A percentile compares a stretch with the other conserved stretches of the same genome.
phyloP scores from a whole-genome alignment of 2,329 filamentous ascomycete genomes.

The Chaetomium strumarium region DNA sequence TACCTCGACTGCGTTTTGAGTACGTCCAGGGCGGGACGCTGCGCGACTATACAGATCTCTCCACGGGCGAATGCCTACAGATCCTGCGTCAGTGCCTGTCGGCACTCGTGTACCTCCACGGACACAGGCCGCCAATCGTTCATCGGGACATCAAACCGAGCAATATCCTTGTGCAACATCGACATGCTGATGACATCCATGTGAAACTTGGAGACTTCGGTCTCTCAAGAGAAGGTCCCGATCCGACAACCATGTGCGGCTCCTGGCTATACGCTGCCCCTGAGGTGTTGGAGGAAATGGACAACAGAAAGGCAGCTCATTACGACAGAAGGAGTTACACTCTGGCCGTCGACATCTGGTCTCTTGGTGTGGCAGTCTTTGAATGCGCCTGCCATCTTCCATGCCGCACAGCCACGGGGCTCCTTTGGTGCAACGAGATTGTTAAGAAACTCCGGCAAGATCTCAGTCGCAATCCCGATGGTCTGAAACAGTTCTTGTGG shows the following conservation, averaged over 20 bases:
- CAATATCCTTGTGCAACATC: slow-evolving; percentile 1
- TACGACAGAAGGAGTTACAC: background rate
- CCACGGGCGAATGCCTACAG: background rate
- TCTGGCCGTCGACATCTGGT: slow-evolving; percentile 2
- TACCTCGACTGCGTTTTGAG: background rate
- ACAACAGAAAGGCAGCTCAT: too few species aligned
- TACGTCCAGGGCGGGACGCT: background rate
- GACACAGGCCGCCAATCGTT: background rate
- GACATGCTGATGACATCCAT: background rate
- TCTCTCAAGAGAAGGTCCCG: background rate
- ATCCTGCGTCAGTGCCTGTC: background rate
- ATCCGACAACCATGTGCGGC: too few species aligned
- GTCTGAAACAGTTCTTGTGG: background rate
- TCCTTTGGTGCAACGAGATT: background rate
- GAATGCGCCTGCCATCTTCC: background rate
- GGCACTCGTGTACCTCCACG: background rate
- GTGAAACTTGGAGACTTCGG: slow-evolving; percentile 8
- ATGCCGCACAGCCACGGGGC: background rate
- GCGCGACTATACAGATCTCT: background rate
- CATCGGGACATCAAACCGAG: slow-evolving; percentile 12
- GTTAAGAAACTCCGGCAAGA: background rate
- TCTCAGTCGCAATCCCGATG: background rate
- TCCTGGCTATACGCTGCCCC: too few species aligned
- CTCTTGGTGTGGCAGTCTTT: background rate
- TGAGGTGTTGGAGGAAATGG: too few species aligned